Conservation (phyloP, 495 filamentous ascomycete species). For the Aspergillus homomorphus region DNA sequence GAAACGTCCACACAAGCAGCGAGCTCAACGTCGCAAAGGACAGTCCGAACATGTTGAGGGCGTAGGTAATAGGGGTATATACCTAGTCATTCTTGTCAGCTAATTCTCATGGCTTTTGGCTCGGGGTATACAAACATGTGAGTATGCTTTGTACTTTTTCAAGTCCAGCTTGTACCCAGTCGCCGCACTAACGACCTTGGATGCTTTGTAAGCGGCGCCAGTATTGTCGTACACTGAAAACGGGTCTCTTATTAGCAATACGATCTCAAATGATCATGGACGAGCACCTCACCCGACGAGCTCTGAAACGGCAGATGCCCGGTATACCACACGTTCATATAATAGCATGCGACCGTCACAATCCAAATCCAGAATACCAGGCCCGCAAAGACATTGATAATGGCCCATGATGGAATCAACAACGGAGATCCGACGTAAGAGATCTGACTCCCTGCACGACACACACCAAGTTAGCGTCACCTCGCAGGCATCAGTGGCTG, state of each 20-base stretch:
- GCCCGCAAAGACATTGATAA: slow-evolving; percentile 72
- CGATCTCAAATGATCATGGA: neutral
- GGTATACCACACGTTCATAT: slow-evolving; percentile 57
- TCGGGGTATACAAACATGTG: slow-evolving; percentile 32
- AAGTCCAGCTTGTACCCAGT: slow-evolving; percentile 66
- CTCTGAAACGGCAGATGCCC: slow-evolving; percentile 26
- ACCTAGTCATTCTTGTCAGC: slow-evolving; percentile 37
- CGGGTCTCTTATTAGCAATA: neutral
- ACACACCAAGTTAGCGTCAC: slow-evolving; percentile 21
- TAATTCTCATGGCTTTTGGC: neutral
- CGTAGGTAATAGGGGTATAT: slow-evolving; percentile 80
- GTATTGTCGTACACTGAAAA: slow-evolving; percentile 72
- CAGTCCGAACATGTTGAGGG: slow-evolving; percentile 67
- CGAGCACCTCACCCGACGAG: slow-evolving; percentile 17
- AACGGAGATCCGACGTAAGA: slow-evolving; percentile 81
- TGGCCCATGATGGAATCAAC: slow-evolving; percentile 78
- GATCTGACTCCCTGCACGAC: slow-evolving; percentile 71
- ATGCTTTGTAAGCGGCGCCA: slow-evolving; percentile 71
- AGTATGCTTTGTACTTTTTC: slow-evolving; percentile 69
- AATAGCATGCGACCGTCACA: slow-evolving; percentile 47
- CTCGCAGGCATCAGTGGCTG: slow-evolving; percentile 30
- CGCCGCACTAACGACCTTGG: slow-evolving; percentile 59
- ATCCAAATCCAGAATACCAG: slow-evolving; percentile 81
- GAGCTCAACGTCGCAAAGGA: slow-evolving; percentile 77
- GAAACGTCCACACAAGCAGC: slow-evolving; percentile 62